phyloP scores from a whole-genome alignment of 106 monocot species.

The Dendrobium huoshanense region DNA sequence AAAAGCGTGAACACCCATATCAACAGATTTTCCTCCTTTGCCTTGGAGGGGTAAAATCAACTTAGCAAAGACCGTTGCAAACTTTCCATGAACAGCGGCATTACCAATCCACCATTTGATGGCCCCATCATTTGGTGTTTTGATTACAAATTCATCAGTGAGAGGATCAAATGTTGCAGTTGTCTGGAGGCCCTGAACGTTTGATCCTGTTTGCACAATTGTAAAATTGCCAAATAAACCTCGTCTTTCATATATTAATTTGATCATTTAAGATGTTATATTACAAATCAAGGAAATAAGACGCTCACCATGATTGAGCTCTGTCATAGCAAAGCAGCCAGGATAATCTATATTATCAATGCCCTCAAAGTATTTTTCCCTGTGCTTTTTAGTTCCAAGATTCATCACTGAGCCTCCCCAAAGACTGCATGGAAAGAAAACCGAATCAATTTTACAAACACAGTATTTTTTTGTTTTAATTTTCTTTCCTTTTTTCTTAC shows the following conservation, averaged over 20 bases:
- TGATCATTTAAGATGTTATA: not conserved
- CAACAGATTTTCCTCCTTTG: constrained; percentile 36
- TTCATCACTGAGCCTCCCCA: constrained; percentile 97
- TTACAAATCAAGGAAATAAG: not conserved
- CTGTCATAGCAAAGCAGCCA: constrained; percentile 99
- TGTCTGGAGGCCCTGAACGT: constrained; percentile 92
- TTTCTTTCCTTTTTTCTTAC: too few species aligned
- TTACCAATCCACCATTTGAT: constrained; percentile 99
- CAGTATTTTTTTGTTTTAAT: too few species aligned
- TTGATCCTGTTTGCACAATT: constrained; percentile 49
- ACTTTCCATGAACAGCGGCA: constrained; percentile 92
- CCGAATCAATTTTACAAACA: not conserved
- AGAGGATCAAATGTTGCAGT: constrained; percentile 90
- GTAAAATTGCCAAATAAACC: not conserved
- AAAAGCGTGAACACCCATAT: constrained; percentile 97
- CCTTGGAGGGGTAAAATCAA: constrained; percentile 62
- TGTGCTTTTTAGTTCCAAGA: constrained; percentile 90
- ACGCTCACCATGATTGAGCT: constrained; percentile 86
- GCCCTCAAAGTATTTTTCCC: constrained; percentile 75
- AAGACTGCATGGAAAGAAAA: constrained; percentile 42
- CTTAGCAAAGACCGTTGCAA: constrained; percentile 85
- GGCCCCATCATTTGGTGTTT: constrained; percentile 95
- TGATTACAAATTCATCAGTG: constrained; percentile 80
- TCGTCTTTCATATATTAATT: not conserved
- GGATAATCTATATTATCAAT: constrained; percentile 88